Evolutionary conservation across 306 rosid genomes (phyloP), one percentile per base, ranked within the genome.

Genomic region (Castanea sativa): DNA sequence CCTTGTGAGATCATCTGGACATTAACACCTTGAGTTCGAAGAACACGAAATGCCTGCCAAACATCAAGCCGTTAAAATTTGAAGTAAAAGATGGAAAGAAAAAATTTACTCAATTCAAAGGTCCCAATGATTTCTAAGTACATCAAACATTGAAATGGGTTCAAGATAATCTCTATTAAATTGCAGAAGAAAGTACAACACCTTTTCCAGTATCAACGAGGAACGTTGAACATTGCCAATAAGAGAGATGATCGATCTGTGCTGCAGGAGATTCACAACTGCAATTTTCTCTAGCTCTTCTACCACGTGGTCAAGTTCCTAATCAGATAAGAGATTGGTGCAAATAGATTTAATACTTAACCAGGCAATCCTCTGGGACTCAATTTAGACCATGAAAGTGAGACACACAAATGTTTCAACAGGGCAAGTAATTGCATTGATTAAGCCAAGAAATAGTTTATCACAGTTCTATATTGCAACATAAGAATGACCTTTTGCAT

Each of bases 1-100:
- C 98, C 98, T 84, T 94, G 98, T 72, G 98, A 94, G 82, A 94
- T 94, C 98, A 94, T 94, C 90, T 94, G 98, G 85, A 94, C 98
- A 81, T 90, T 94, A 85, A 92, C 91, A 43, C 94, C 97, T 75
- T 83, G 92, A 63, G 88, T 83, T 64, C 88, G 94, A 74, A 94
- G 92, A 84, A 94, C 97, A 49, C 35, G 85, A 81, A 94, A 94
- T 67, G 86, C 97, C 98, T 94, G 90, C 79, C 75, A 86, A 29
- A 85, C 72, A 67, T 32, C 56, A 35, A 41, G 43, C 68, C 69
- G 32, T 65, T 80, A 2, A 41, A 41, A 74, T 67, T 61, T 80
- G 75, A 12, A 55, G 25, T 67, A 33, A 3, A 67, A 67, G 27
- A 18, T 67, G 21, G 43, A 35, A 35, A 35, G 15, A 67, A 21